Conservation (phyloP, 2,329 filamentous ascomycete species). For the Alternaria sp. region DNA sequence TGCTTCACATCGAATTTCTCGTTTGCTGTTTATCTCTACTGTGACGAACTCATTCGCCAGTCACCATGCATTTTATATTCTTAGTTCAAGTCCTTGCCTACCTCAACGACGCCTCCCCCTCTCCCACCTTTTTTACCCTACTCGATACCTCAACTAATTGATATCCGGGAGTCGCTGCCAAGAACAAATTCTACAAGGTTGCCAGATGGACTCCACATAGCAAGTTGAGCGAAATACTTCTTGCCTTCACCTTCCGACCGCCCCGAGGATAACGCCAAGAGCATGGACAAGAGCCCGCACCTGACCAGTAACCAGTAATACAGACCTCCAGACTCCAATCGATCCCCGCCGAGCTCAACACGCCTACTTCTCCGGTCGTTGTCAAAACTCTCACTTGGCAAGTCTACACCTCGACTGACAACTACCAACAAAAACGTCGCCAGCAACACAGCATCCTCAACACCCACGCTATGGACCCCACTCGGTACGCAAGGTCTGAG, state of each 20-base stretch:
- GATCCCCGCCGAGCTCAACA: slow-evolving; percentile 2
- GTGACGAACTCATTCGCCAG: not conserved
- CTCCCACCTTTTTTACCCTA: not conserved
- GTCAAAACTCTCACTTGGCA: slow-evolving; percentile 3
- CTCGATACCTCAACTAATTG: not conserved
- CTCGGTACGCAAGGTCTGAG: not conserved
- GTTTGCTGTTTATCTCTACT: not conserved
- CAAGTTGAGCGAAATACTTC: not conserved
- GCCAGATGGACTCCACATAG: not conserved
- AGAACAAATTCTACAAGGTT: not conserved
- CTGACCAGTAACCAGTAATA: too few relatives aligned
- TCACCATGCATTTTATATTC: not conserved
- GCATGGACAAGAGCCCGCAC: not conserved
- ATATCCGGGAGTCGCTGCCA: not conserved
- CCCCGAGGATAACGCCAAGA: not conserved
- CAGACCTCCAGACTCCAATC: slow-evolving; percentile 9
- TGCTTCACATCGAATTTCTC: not conserved
- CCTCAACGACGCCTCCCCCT: not conserved
- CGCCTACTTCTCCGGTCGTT: slow-evolving; percentile 2
- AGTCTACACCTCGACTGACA: slow-evolving; percentile 8
- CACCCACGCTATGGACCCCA: not conserved
- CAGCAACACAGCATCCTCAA: not conserved
- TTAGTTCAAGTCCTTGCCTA: not conserved
- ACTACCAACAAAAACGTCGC: not conserved
- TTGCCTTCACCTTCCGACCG: not conserved